A percentile compares a stretch with the other conserved stretches of the same genome.
Evolutionary conservation across 345 rosid genomes (phyloP).

Genomic region (Kandelia obovata): DNA sequence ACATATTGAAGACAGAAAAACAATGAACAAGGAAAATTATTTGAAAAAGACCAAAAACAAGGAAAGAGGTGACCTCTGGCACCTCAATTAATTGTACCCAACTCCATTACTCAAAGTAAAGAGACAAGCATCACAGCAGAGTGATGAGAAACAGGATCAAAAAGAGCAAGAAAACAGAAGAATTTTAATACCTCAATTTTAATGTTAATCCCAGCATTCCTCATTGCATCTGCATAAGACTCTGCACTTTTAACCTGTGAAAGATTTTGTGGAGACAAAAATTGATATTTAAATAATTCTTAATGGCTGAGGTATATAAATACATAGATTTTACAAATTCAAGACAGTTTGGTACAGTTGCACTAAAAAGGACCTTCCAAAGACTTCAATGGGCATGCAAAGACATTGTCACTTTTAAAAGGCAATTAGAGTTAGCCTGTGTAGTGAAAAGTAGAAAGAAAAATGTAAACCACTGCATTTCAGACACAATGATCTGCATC

Average conservation of each 20-base stretch:
- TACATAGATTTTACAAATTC: neutral
- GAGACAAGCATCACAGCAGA: too few relatives aligned
- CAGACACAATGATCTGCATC: neutral
- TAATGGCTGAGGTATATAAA: neutral
- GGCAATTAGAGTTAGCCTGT: neutral
- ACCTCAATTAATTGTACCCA: too few relatives aligned
- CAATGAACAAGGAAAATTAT: neutral
- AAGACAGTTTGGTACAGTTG: neutral
- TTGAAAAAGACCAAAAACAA: too few relatives aligned
- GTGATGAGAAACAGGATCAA: neutral
- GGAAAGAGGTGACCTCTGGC: too few relatives aligned
- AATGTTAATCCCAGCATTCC: slow-evolving; percentile 71
- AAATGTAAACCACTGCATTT: neutral
- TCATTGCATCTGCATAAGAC: slow-evolving; percentile 55
- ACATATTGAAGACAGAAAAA: neutral
- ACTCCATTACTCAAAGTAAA: too few relatives aligned
- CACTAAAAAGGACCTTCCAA: neutral
- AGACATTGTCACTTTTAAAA: neutral
- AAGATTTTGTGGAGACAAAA: neutral
- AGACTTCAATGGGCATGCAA: neutral
- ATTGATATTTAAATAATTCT: neutral
- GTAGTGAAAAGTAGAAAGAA: too few relatives aligned
- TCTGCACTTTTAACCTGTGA: slow-evolving; percentile 72
- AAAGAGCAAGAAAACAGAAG: neutral
- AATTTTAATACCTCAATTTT: slow-evolving; percentile 57